Evolutionary conservation across 768 basidiomycete genomes (phyloP), one percentile per base, ranked within the genome.

Genomic region (Phylloporus arenicola): DNA sequence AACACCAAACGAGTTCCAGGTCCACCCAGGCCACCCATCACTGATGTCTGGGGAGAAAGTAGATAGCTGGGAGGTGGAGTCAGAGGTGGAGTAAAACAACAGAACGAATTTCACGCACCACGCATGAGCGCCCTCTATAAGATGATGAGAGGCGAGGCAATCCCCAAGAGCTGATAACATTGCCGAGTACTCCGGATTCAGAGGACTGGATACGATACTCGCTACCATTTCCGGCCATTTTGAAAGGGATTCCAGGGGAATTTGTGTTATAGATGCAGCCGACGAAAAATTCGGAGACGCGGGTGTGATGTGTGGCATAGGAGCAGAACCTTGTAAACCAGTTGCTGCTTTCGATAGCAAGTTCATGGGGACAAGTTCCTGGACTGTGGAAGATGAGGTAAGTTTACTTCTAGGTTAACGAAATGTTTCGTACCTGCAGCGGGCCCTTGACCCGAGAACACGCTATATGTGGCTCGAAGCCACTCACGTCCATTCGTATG

Each of bases 201-300:
- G 66, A n/a, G 82, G 80, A 47, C 82, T 88, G 24, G 84, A 82
- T 19, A 92, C 61, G 47, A 95, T 82, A 75, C 94, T 89, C 12
- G 90, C 86, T 20, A 79, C 81, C 11, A 86, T 88, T 60, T 96
- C 91, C 22, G 83, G 75, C 95, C 95, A 99, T 53, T 83, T 82
- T 13, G 75, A 70, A 33, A 94, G 72, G 1, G 82, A 76, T 52
- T 86, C 82, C 3, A 65, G 51, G 3, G 88, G 79, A n/a, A 92
- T 72, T 39, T 71, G 73, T 40, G 73, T 61, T 10, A 71, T 60
- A 40, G 65, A 56, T 45, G 72, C 57, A 24, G 78, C 65, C 8
- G 77, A 57, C 34, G 77, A 64, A 66, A 88, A 83, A 53, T 74
- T 84, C 8, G 88, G 80, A 10, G 86, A 82, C 55, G 80, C 64